A percentile compares a stretch with the other conserved stretches of the same genome.
Conservation (phyloP, 2,329 filamentous ascomycete genomes). For the Bisporella sp. region DNA sequence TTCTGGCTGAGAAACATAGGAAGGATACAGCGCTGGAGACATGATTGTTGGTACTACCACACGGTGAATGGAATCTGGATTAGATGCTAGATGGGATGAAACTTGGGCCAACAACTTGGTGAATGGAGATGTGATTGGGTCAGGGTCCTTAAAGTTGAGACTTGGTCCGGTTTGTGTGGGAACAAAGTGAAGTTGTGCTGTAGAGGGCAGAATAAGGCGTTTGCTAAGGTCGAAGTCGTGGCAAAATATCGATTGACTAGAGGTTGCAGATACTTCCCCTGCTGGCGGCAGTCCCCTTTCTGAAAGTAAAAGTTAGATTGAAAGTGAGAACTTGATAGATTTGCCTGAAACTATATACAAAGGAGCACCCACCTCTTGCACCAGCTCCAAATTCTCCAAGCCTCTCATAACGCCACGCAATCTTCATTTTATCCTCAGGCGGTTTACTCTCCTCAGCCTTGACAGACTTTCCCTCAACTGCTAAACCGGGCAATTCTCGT, state of each 20-base stretch:
- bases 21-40: conserved; percentile 76
- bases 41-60: conserved; percentile 79
- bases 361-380: conserved; percentile 32
- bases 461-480: conserved; percentile 38
- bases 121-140: conserved; percentile 47
- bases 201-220: conserved; percentile 49
- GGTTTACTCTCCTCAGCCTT: conserved; percentile 29
- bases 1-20: conserved; percentile 60
- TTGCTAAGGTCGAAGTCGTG: conserved; percentile 68
- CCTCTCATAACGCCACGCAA: conserved; percentile 94
- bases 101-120: conserved; percentile 55
- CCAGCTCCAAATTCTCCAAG: conserved; percentile 62
- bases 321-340: conserved; percentile 7
- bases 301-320: conserved; percentile 11
- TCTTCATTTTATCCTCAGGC: conserved; percentile 82
- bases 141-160: conserved; percentile 23
- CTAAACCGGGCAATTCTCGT: conserved; percentile 72
- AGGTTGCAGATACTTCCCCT: conserved; percentile 5
- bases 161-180: conserved; percentile 29
- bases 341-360: conserved; percentile 42
- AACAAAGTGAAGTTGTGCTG: conserved; percentile 45
- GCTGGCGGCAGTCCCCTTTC: conserved; percentile 9
- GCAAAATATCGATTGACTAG: conserved; percentile 45
- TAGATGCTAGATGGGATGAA: conserved; percentile 46
- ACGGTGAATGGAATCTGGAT: conserved; percentile 63